phyloP scores from a whole-genome alignment of 768 basidiomycete genomes.

The Suillus plorans region DNA sequence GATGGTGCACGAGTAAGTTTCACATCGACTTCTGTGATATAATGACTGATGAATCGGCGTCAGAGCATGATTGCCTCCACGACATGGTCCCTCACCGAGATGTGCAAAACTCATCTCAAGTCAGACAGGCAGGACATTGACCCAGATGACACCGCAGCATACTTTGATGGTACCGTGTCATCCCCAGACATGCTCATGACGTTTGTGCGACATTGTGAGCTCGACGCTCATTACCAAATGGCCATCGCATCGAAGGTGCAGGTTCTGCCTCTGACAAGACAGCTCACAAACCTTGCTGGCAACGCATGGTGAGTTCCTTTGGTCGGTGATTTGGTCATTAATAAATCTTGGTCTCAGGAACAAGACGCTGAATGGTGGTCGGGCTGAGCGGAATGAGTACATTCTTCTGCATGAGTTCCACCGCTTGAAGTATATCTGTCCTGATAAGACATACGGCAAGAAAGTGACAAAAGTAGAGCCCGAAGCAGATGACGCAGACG shows the following conservation, averaged over 20 bases:
- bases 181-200: conserved; percentile 77
- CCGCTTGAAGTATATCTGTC: conserved; percentile 91
- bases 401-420: conserved; percentile 99
- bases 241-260: conserved; percentile 94
- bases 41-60: not conserved
- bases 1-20: conserved; percentile 84
- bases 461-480: conserved; percentile 54
- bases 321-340: not conserved
- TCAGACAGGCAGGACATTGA: conserved; percentile 91
- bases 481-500: conserved; percentile 56
- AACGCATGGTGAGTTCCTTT: conserved; percentile 79
- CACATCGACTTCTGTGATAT: not conserved
- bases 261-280: conserved; percentile 87
- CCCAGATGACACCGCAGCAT: conserved; percentile 89
- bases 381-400: conserved; percentile 98
- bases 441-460: conserved; percentile 90
- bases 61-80: conserved; percentile 97
- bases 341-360: conserved; percentile 57
- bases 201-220: conserved; percentile 91
- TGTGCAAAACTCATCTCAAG: conserved; percentile 89
- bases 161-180: conserved; percentile 81
- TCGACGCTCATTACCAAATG: conserved; percentile 97
- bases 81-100: conserved; percentile 97
- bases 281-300: conserved; percentile 93
- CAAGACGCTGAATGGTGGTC: conserved; percentile 94